Base-by-base conservation (phyloP, 2,329 filamentous ascomycete species). In the Chrysoporthe cubensis region DNA sequence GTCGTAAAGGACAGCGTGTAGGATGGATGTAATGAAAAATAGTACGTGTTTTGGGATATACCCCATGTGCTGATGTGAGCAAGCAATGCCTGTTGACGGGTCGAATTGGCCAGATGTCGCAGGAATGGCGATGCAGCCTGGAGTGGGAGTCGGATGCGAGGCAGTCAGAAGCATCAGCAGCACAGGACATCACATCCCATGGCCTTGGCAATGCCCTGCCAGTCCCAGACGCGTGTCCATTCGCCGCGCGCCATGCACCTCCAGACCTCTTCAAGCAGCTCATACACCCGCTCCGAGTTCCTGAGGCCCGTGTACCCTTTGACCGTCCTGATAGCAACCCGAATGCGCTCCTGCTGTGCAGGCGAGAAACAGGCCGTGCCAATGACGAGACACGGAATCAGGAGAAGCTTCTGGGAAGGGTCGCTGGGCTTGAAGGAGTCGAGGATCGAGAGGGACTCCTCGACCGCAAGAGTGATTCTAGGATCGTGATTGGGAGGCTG, bases 161-260 rank as follows among this genome's bases (percentile, higher is more conserved):
- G 42, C 3, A 21, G 11, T 37, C 7, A 37, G 26, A 21, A n/a
- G 18, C 3, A 34, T 75, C 72, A 80, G 57, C 76, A 76, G 74
- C 85, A 87, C 2, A 87, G 78, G 71, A 89, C 88, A 75, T 88
- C 84, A 46, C 89, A 79, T 0, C 80, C 81, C 76, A 88, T 82
- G 8, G 78, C 73, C 64, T 80, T 77, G 1, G 87, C 87, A 40
- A 89, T 81, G 3, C 79, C 79, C 70, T 89, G 87, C 87, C 87
- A 90, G 74, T 90, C 88, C 88, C 88, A 90, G 8, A 85, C 86
- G 21, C 81, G 80, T 37, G 80, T 72, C 84, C 86, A 89, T 62
- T 89, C 85, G 26, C 83, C 85, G 11, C 76, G 75, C 37, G 84
- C 85, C 86, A 90, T 89, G 32, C 86, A 79, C 32, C 79, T 76